Evolutionary conservation across 345 rosid genomes (phyloP).

Genomic region (Salix arbutifolia): DNA sequence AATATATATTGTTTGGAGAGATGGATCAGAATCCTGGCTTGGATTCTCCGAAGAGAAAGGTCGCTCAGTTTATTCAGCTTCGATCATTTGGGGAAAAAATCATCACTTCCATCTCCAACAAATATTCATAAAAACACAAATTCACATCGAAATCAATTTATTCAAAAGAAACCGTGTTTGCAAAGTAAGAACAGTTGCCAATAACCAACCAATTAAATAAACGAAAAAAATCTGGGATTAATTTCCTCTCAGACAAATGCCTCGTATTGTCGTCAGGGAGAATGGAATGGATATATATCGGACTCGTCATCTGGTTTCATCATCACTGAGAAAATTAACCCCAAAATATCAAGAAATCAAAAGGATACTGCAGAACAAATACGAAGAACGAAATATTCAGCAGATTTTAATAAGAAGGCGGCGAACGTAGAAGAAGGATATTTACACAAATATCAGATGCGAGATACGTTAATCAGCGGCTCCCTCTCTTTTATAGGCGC

Average conservation of each 20-base stretch:
- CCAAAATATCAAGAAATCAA: no score
- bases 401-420: no score
- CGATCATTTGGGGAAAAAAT: not conserved
- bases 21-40: not conserved
- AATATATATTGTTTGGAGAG: not conserved
- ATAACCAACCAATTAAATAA: no score
- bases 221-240: not conserved
- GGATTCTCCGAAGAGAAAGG: not conserved
- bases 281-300: not conserved
- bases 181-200: not conserved
- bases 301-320: not conserved
- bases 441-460: no score
- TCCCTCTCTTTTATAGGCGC: no score
- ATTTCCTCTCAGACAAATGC: not conserved
- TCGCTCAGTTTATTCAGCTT: constrained; percentile 1
- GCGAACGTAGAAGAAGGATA: no score
- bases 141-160: not conserved
- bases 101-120: not conserved
- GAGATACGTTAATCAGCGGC: no score
- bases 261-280: not conserved
- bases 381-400: no score
- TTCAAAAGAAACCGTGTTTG: not conserved
- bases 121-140: not conserved
- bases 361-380: no score
- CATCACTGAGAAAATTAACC: not conserved